These are phyloP conservation scores for Clarireedia sp. DNA, from an alignment of 2,329 filamentous ascomycete species.

Conservation along the genomic window DNA sequence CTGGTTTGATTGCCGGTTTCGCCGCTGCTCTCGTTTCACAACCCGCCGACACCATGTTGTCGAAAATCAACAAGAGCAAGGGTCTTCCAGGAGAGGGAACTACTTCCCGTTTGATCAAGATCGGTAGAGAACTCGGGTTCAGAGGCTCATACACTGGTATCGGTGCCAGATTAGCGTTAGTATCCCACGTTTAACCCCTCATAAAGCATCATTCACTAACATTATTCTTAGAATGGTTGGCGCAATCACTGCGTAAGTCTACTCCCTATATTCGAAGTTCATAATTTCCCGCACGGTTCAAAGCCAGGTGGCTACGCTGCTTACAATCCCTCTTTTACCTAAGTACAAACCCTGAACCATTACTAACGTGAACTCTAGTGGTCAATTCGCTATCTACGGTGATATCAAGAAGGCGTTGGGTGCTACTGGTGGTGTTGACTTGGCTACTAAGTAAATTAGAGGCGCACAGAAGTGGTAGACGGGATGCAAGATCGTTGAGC, in stretches of 20 bases:
- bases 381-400: slow-evolving; percentile 87
- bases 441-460: slow-evolving; percentile 37
- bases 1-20: slow-evolving; percentile 73
- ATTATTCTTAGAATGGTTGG: slow-evolving; percentile 8
- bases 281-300: no score
- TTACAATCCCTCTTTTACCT: not conserved
- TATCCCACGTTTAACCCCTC: not conserved
- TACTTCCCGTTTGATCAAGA: slow-evolving; percentile 75
- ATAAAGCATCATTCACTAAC: not conserved
- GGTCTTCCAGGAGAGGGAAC: slow-evolving; percentile 80
- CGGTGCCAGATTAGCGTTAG: slow-evolving; percentile 58
- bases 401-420: slow-evolving; percentile 62
- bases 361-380: slow-evolving; percentile 34
- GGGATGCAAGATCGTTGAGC: slow-evolving; percentile 4
- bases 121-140: slow-evolving; percentile 76
- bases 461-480: slow-evolving; percentile 22
- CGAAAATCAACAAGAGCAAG: slow-evolving; percentile 94
- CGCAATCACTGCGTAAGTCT: slow-evolving; percentile 7
- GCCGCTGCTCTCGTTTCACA: slow-evolving; percentile 81
- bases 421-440: slow-evolving; percentile 66
- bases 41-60: slow-evolving; percentile 88
- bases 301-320: no score
- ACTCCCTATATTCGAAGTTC: not conserved
- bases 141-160: slow-evolving; percentile 74
- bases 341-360: not conserved